Evolutionary conservation across 2,329 filamentous ascomycete genomes (phyloP).

Genomic region (Trichoderma polysporum): DNA sequence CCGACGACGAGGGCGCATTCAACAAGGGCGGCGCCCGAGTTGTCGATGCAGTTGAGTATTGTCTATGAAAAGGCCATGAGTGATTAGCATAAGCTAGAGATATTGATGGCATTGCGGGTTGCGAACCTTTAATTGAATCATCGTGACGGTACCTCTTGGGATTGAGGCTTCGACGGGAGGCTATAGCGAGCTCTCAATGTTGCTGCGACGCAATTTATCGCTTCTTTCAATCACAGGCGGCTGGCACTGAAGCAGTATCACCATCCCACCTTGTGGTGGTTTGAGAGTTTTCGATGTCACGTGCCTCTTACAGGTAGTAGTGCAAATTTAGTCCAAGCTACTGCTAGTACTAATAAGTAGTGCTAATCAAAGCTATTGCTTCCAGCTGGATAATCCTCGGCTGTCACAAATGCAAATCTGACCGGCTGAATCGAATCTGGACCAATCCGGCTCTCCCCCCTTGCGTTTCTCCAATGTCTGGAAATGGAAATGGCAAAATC

Average conservation of each 20-base stretch:
- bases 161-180: not conserved
- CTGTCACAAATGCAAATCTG: not conserved
- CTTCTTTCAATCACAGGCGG: not conserved
- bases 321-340: not conserved
- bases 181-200: not conserved
- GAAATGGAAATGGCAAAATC: slow-evolving; percentile 15
- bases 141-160: slow-evolving; percentile 48
- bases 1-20: slow-evolving; percentile 93
- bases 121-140: slow-evolving; percentile 86
- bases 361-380: no score
- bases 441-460: not conserved
- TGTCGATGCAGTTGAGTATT: slow-evolving; percentile 99
- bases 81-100: not conserved
- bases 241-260: not conserved
- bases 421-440: not conserved
- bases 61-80: slow-evolving; percentile 57
- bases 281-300: slow-evolving; percentile 21
- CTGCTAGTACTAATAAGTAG: not conserved
- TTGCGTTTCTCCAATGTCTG: not conserved
- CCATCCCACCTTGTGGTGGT: not conserved
- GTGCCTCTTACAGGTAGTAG: not conserved
- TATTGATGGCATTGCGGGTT: not conserved
- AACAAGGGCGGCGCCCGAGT: slow-evolving; percentile 94
- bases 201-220: not conserved
- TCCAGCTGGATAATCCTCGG: slow-evolving; percentile 17